Conservation (phyloP, 2,329 filamentous ascomycete genomes). For the Botrytis byssoidea region DNA sequence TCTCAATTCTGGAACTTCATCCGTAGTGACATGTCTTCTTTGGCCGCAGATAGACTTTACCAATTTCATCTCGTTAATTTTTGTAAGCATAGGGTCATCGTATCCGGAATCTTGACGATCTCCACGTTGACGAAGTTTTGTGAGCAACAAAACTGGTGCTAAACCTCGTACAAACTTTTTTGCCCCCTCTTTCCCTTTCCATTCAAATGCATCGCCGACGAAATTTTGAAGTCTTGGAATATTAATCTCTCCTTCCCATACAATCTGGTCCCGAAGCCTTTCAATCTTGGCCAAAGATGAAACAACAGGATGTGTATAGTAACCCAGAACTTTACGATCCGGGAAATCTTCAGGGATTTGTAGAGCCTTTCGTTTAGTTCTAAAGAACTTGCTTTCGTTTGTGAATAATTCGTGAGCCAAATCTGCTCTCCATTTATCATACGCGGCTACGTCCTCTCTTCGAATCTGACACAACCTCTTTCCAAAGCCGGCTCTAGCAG, state of each 20-base stretch:
- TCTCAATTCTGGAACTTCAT: conserved; percentile 73
- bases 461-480: conserved; percentile 67
- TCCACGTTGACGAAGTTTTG: conserved; percentile 50
- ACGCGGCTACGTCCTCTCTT: conserved; percentile 55
- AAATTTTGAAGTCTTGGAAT: conserved; percentile 69
- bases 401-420: conserved; percentile 74
- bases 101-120: conserved; percentile 41
- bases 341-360: conserved; percentile 80
- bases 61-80: conserved; percentile 51
- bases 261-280: conserved; percentile 51
- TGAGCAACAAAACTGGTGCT: conserved; percentile 70
- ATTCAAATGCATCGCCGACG: conserved; percentile 77
- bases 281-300: conserved; percentile 60
- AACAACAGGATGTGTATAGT: conserved; percentile 84
- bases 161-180: conserved; percentile 81
- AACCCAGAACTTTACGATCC: conserved; percentile 72
- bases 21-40: conserved; percentile 70
- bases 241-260: conserved; percentile 65
- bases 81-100: conserved; percentile 40
- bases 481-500: conserved; percentile 84
- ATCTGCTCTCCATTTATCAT: conserved; percentile 68
- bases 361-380: conserved; percentile 69
- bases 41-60: conserved; percentile 66
- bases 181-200: conserved; percentile 75
- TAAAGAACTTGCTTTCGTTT: conserved; percentile 81